Conservation (phyloP, 2,329 filamentous ascomycete species). For the Phialophora verrucosa region DNA sequence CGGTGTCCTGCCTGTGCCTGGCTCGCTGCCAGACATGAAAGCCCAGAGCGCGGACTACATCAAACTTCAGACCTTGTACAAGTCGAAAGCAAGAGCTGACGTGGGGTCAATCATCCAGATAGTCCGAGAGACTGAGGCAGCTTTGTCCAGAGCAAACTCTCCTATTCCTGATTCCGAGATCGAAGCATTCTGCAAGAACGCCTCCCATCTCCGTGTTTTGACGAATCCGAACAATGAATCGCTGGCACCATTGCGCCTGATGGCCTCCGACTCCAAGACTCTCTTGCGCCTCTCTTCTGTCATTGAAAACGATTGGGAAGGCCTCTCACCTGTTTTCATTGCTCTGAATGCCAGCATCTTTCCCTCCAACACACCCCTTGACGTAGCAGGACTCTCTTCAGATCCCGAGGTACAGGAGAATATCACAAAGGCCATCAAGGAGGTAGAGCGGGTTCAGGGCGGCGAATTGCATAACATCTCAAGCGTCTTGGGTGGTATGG, state of each 20-base stretch:
- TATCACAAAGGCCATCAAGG: constrained; percentile 62
- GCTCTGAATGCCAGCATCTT: constrained; percentile 58
- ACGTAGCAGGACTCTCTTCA: constrained; percentile 43
- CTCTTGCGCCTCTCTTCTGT: constrained; percentile 29
- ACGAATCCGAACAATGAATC: constrained; percentile 61
- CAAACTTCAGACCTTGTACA: constrained; percentile 89
- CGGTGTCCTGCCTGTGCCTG: constrained; percentile 77
- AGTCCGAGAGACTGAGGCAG: constrained; percentile 63
- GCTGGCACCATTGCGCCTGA: constrained; percentile 32
- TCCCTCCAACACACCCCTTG: constrained; percentile 38
- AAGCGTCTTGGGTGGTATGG: constrained; percentile 84
- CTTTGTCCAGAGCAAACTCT: constrained; percentile 49
- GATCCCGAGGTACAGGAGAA: constrained; percentile 53
- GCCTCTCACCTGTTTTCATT: constrained; percentile 72
- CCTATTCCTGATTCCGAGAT: constrained; percentile 73
- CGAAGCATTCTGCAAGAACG: constrained; percentile 93
- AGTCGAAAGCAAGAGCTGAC: constrained; percentile 80
- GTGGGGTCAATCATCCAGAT: constrained; percentile 72
- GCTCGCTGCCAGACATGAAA: constrained; percentile 96
- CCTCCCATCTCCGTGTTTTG: constrained; percentile 88
- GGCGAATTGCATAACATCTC: constrained; percentile 93
- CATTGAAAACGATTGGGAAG: constrained; percentile 56
- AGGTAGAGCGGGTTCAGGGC: constrained; percentile 76
- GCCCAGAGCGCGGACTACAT: constrained; percentile 90
- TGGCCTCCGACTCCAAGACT: constrained; percentile 28